A percentile compares a stretch with the other conserved stretches of the same genome.
These are phyloP conservation scores for Kwoniella dendrophila DNA, from an alignment of 768 basidiomycete species.

Conservation along the genomic window DNA sequence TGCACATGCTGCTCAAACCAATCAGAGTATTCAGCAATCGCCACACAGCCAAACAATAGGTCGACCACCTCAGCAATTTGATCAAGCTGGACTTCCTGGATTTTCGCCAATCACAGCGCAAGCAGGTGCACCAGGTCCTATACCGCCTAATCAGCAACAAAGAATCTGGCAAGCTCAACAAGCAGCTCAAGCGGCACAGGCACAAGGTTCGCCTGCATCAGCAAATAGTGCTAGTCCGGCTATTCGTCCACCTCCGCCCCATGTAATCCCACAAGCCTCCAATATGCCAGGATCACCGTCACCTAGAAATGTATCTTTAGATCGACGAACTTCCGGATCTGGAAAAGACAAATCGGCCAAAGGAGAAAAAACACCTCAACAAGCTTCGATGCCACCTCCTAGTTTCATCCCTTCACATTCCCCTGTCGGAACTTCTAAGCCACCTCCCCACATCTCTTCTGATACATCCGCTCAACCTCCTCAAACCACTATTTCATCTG, in stretches of 20 bases:
- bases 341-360: constrained; percentile 6
- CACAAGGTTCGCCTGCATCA: constrained; percentile 12
- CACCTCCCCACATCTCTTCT: neutral
- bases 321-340: constrained; percentile 6
- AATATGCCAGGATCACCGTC: constrained; percentile 17
- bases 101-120: constrained; percentile 14
- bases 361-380: constrained; percentile 16
- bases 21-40: too few relatives aligned
- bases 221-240: constrained; percentile 13
- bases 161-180: constrained; percentile 21
- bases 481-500: constrained; percentile 1
- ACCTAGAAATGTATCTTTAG: neutral
- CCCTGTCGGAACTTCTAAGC: neutral
- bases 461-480: neutral
- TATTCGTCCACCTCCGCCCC: constrained; percentile 30
- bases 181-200: constrained; percentile 15
- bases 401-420: constrained; percentile 18
- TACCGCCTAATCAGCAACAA: constrained; percentile 14
- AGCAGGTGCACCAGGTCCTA: neutral
- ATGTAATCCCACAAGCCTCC: constrained; percentile 20
- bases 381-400: constrained; percentile 29
- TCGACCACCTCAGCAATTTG: neutral
- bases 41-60: too few relatives aligned
- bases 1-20: too few relatives aligned
- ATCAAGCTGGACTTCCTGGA: constrained; percentile 4